Conservation (phyloP, 1,139 yeast genomes). For the Lodderomyces beijingensis region DNA sequence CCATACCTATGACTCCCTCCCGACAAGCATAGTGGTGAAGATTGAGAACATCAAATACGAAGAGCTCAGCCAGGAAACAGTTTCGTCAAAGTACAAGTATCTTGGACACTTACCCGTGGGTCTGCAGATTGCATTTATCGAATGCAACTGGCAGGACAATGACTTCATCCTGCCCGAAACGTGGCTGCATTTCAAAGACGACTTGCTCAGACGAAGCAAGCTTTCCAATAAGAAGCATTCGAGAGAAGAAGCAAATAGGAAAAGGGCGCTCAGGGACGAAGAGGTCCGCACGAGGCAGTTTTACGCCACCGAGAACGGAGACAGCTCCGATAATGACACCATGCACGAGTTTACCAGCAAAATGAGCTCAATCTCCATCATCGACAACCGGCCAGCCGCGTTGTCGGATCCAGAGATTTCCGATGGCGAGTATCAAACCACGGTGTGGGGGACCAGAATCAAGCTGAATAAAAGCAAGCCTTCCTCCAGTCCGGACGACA, state of each 20-base stretch:
- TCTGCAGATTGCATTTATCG: conserved; percentile 77
- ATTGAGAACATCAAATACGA: conserved; percentile 69
- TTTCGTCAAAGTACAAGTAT: conserved; percentile 65
- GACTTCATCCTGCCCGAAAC: conserved; percentile 44
- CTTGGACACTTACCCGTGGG: conserved; percentile 82
- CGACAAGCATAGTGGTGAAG: conserved; percentile 54
- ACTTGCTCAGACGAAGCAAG: conserved; percentile 57
- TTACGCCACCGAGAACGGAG: conserved; percentile 52
- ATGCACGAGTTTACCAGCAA: conserved; percentile 19
- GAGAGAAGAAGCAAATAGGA: conserved; percentile 63
- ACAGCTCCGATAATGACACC: conserved; percentile 27
- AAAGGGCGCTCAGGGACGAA: conserved; percentile 56
- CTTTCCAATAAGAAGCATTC: conserved; percentile 49
- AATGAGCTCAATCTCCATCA: conserved; percentile 9
- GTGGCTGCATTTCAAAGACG: conserved; percentile 53
- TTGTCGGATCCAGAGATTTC: conserved; percentile 1
- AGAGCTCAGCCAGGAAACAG: conserved; percentile 49
- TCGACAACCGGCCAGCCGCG: too few relatives aligned
- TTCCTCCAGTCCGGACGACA: conserved; percentile 16
- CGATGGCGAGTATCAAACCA: conserved; percentile 26
- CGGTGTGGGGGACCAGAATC: conserved; percentile 62
- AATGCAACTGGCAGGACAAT: conserved; percentile 70
- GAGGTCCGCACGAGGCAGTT: conserved; percentile 57
- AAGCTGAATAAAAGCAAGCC: conserved; percentile 17
- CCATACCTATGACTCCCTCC: conserved; percentile 59